Percentiles rank a stretch among this genome's conserved stretches.
These are phyloP conservation scores for Tylopilus sp. DNA, from an alignment of 1,284 basidiomycete species.

Conservation along the genomic window DNA sequence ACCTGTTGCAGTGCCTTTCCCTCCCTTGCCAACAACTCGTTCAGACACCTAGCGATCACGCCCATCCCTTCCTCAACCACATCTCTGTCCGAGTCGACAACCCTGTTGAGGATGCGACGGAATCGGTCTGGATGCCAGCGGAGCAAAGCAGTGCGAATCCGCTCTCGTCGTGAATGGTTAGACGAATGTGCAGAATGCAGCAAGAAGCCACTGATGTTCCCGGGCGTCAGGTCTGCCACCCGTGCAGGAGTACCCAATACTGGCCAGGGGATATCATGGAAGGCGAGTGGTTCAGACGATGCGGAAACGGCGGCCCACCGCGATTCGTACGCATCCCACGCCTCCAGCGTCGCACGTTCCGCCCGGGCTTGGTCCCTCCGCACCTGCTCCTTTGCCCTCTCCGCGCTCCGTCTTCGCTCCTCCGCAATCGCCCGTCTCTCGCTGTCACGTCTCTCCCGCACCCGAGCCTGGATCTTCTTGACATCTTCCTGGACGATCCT, in stretches of 20 bases:
- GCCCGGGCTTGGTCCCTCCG: slow-evolving; percentile 37
- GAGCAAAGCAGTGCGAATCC: slow-evolving; percentile 58
- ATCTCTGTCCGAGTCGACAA: slow-evolving; percentile 50
- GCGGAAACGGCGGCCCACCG: slow-evolving; percentile 50
- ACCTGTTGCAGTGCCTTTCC: slow-evolving; percentile 29
- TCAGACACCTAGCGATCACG: slow-evolving; percentile 62
- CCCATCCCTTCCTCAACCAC: slow-evolving; percentile 64
- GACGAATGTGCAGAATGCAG: slow-evolving; percentile 58
- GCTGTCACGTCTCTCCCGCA: slow-evolving; percentile 43
- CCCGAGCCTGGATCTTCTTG: slow-evolving; percentile 42
- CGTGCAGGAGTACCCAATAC: slow-evolving; percentile 40
- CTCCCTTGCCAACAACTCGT: slow-evolving; percentile 56
- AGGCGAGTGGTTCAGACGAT: slow-evolving; percentile 45
- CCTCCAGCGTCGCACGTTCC: slow-evolving; percentile 42
- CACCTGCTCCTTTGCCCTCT: slow-evolving; percentile 31
- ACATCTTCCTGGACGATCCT: slow-evolving; percentile 46
- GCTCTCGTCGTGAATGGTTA: slow-evolving; percentile 52
- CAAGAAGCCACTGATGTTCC: slow-evolving; percentile 51
- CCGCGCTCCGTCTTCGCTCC: slow-evolving; percentile 32
- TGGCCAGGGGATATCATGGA: slow-evolving; percentile 70
- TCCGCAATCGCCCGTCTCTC: slow-evolving; percentile 42
- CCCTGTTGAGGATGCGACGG: slow-evolving; percentile 48
- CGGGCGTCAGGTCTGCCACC: slow-evolving; percentile 47
- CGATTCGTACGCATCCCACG: slow-evolving; percentile 58
- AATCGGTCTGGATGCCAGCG: slow-evolving; percentile 78